Evolutionary conservation across 1,284 basidiomycete genomes (phyloP).

Genomic region (Dichomitus squalens): DNA sequence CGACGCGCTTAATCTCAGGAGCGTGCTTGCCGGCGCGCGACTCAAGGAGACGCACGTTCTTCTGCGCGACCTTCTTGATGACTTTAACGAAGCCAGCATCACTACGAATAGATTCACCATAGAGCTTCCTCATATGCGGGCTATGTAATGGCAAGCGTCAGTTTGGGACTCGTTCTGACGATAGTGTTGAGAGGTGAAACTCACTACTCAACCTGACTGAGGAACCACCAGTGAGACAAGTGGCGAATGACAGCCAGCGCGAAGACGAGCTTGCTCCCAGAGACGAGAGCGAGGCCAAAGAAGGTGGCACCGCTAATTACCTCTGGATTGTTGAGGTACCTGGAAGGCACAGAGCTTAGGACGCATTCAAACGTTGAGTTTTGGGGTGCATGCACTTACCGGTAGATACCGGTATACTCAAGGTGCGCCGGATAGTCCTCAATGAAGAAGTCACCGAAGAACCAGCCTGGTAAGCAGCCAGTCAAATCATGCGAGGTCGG

Average conservation of each 20-base stretch:
- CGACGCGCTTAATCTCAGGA: constrained; percentile 78
- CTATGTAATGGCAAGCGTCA: constrained; percentile 42
- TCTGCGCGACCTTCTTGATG: constrained; percentile 86
- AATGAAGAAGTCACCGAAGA: constrained; percentile 98
- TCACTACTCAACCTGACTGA: constrained; percentile 85
- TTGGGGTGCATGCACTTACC: constrained; percentile 43
- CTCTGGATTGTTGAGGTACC: constrained; percentile 95
- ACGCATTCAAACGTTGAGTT: background rate
- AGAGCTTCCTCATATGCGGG: constrained; percentile 96
- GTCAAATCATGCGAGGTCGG: background rate
- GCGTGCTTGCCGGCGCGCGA: constrained; percentile 68
- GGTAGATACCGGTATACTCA: constrained; percentile 96
- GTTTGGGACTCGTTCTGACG: background rate
- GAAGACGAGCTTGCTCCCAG: constrained; percentile 86
- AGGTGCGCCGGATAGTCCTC: constrained; percentile 89
- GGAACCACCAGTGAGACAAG: constrained; percentile 90
- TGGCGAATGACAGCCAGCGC: constrained; percentile 85
- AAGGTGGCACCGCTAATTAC: constrained; percentile 95
- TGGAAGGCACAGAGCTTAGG: constrained; percentile 24
- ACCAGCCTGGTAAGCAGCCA: constrained; percentile 69
- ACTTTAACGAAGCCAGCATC: constrained; percentile 98
- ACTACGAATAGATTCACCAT: constrained; percentile 89
- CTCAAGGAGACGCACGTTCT: constrained; percentile 75
- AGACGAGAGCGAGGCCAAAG: constrained; percentile 91
- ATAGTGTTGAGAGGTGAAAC: constrained; percentile 34